Base-by-base conservation (phyloP, 305 asterid genomes). In the Solanum chacoense region DNA sequence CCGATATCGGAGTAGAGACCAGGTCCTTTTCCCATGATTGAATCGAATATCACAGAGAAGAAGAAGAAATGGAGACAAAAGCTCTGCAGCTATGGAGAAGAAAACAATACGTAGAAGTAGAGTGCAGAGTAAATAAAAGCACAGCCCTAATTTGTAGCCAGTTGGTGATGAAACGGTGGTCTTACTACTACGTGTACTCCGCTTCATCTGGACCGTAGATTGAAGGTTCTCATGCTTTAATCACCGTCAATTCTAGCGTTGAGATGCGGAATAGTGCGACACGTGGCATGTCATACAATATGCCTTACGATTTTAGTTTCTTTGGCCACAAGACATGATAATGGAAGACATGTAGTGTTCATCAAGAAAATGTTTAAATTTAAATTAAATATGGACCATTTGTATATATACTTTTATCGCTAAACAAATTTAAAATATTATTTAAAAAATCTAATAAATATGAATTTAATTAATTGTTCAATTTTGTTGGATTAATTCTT, bases 1-100 rank as follows among this genome's bases (percentile, higher is more conserved):
- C 98, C 98, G 42, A 96, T 96, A n/a, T 94, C 97, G 29, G 97
- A 22, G 96, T 96, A 96, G n/a, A 96, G 94, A 71, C 98, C 98
- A 76, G 98, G 98, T 90, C 98, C 97, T 92, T 94, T 96, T 84
- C 92, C 95, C 98, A 95, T 96, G 40, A 28, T 83, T 50, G 38
- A 78, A 40, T 84, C 87, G 85, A 45, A 88, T 88, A 89, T 84
- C 13, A 89, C 42, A 89, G 79, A 89, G 24, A 36, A 50, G 63
- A 45, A 89, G 65, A 74, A 29, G 73, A 65, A 85, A 28, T 24
- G 11, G 24, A 40, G 37, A 26, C 10, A 28, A 38, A 89, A 90
- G 87, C 67, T 85, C 7, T 26, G 35, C 26, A 50, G 35, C 37
- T 26, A 63, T 26, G 73, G 88, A 63, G 86, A 32, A 16, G 9